phyloP scores from a whole-genome alignment of 441 rosid species.

The Dalechampia spathulata region DNA sequence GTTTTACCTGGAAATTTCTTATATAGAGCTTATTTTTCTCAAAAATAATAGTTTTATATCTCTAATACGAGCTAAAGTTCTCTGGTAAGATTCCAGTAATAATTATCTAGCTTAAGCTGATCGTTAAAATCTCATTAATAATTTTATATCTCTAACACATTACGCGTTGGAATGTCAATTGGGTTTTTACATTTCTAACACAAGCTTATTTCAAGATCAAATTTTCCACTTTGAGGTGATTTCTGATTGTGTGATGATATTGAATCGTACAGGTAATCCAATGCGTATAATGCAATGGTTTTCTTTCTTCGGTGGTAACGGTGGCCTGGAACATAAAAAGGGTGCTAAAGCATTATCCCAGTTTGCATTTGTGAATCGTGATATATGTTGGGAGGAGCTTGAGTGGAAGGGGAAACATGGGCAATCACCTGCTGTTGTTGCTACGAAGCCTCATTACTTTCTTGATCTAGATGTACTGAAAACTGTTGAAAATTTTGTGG shows the following conservation, averaged over 20 bases:
- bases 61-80: too few species aligned
- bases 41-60: too few species aligned
- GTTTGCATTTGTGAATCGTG: constrained; percentile 77
- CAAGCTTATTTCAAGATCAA: not conserved
- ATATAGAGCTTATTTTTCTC: too few species aligned
- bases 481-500: constrained; percentile 67
- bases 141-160: not conserved
- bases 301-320: constrained; percentile 51
- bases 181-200: too few species aligned
- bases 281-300: constrained; percentile 62
- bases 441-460: constrained; percentile 91
- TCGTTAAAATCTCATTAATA: too few species aligned
- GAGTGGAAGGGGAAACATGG: constrained; percentile 97
- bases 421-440: constrained; percentile 92
- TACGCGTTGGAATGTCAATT: too few species aligned
- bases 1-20: too few species aligned
- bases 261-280: constrained; percentile 41
- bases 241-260: constrained; percentile 14
- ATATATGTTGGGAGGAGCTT: constrained; percentile 94
- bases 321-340: constrained; percentile 54
- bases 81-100: too few species aligned
- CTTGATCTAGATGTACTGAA: constrained; percentile 71
- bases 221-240: not conserved
- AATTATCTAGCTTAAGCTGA: too few species aligned
- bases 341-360: constrained; percentile 87